Base-by-base conservation (phyloP, 768 basidiomycete species). In the Pseudohyphozyma bogoriensis region DNA sequence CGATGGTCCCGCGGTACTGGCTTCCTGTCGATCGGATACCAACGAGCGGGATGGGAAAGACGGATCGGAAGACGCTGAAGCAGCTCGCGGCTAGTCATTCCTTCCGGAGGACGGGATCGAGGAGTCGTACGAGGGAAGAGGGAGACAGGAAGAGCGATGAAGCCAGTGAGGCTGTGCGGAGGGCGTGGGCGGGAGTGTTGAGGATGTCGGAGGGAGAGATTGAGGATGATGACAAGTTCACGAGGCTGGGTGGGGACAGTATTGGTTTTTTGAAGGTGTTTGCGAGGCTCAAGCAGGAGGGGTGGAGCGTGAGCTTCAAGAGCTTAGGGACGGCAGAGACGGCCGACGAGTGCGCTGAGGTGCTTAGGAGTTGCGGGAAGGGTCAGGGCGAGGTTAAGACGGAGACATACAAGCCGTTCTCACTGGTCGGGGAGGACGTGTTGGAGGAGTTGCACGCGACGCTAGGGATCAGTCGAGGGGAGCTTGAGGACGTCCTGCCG, bases 1-100 rank as follows among this genome's bases (percentile, higher is more conserved):
- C 62, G 52, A 66, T 66, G 65, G 49, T 66, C 42, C 65, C 65
- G 18, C 58, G 61, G 1, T 62, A 63, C 42, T 66, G 65, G 65
- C 42, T 66, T 32, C 55, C 61, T 1, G 61, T 66, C 6, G 55
- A 15, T 18, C 58, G 61, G 6, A 58, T 66, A 8, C 65, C 65
- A 49, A 66, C 65, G 20, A 58, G 60, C 32, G 65, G 65, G 2
- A 66, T 66, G 65, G 65, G 65, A 35, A 66, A 66, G 32, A 56
- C 65, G 1, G 65, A 66, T 29, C 55, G 61, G 11, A 66, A 66
- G 49, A 44, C 55, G 8, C 56, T 66, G 4, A 50, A 46, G 15
- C 28, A 29, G 0, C 45, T 66, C 10, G 65, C 65, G 5, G 61
- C 49, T 26, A 22, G 15, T 8, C 36, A 55, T 37, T 56, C 58